phyloP scores from a whole-genome alignment of 148 eudicot species.

The Amaranthus hypochondriacus region DNA sequence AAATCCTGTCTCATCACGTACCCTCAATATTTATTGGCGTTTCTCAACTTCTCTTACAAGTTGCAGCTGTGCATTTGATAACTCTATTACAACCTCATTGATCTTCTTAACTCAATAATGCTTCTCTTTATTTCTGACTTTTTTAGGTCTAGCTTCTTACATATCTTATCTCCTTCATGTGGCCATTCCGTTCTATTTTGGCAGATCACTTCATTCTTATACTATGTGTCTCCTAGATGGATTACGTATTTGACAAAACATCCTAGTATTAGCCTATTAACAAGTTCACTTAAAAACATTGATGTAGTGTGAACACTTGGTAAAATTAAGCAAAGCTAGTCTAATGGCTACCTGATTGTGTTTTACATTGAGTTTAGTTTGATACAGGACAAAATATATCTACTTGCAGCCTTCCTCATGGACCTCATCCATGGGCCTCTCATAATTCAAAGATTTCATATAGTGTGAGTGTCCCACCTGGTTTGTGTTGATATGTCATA shows the following conservation, averaged over 20 bases:
- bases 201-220: background rate
- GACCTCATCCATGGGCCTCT: background rate
- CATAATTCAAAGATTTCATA: no score
- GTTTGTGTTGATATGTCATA: no score
- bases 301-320: background rate
- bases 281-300: background rate
- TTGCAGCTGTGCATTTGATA: background rate
- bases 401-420: background rate
- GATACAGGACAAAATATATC: background rate
- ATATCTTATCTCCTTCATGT: background rate
- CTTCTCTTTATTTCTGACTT: background rate
- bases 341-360: background rate
- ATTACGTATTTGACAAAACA: background rate
- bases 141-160: no score
- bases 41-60: background rate
- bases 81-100: background rate
- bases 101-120: background rate
- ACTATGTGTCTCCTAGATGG: background rate
- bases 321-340: background rate
- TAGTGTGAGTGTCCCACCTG: no score
- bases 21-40: background rate
- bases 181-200: background rate
- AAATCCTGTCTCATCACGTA: background rate
- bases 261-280: background rate
- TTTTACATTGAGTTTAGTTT: background rate